A percentile compares a stretch with the other conserved stretches of the same genome.
These are phyloP conservation scores for Scenedesmus sp. DNA, from an alignment of 163 green algal species.

Conservation along the genomic window DNA sequence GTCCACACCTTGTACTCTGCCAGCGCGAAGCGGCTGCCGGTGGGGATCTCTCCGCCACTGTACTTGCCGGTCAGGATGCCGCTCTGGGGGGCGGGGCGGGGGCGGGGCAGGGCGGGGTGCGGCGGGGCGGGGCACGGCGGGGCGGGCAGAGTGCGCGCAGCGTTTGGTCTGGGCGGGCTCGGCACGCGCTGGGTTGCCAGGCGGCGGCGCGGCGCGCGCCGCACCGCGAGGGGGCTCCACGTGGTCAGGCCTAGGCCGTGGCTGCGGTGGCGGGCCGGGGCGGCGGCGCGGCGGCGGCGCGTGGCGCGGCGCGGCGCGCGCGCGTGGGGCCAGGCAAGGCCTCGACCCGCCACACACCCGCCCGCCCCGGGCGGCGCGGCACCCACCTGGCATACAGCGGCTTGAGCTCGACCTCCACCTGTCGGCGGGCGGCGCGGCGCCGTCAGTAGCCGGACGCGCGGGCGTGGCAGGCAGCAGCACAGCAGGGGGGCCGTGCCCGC, in stretches of 20 bases:
- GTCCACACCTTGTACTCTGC: slow-evolving; percentile 76
- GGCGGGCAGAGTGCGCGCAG: too few relatives aligned
- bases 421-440: not conserved
- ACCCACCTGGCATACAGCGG: slow-evolving; percentile 70
- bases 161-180: too few relatives aligned
- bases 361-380: not conserved
- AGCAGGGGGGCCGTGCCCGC: not conserved
- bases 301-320: too few relatives aligned
- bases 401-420: slow-evolving; percentile 66
- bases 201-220: too few relatives aligned
- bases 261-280: slow-evolving; percentile 21
- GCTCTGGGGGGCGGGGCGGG: too few relatives aligned
- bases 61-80: slow-evolving; percentile 90
- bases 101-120: too few relatives aligned
- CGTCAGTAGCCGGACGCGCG: not conserved
- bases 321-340: too few relatives aligned
- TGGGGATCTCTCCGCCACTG: slow-evolving; percentile 69
- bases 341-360: too few relatives aligned
- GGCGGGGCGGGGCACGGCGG: too few relatives aligned
- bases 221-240: slow-evolving; percentile 84
- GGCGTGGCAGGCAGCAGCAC: not conserved
- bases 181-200: too few relatives aligned
- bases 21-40: slow-evolving; percentile 71
- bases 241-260: slow-evolving; percentile 77
- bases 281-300: too few relatives aligned